phyloP scores from a whole-genome alignment of 495 filamentous ascomycete species.

The Poronia punctata region DNA sequence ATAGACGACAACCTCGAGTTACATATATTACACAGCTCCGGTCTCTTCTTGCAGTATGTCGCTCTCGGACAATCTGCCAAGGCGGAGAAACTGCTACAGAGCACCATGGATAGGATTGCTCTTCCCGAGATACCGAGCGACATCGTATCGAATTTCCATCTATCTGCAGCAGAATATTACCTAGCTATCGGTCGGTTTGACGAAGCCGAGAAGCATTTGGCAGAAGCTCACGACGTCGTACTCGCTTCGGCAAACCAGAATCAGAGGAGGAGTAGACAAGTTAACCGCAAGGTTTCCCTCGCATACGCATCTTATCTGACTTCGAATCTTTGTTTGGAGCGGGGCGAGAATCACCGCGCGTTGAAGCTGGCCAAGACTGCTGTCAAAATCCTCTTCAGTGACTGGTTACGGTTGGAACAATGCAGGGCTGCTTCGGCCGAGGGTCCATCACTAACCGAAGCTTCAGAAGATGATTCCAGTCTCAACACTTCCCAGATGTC shows the following conservation, averaged over 20 bases:
- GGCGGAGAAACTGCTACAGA: conserved; percentile 57
- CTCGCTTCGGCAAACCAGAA: conserved; percentile 8
- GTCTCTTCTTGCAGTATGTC: conserved; percentile 64
- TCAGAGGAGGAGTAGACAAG: conserved; percentile 13
- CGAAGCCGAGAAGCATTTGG: conserved; percentile 42
- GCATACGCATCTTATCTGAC: conserved; percentile 50
- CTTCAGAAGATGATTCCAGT: conserved; percentile 23
- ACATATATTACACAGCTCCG: conserved; percentile 50
- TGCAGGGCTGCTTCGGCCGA: conserved; percentile 23
- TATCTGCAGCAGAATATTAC: conserved; percentile 69
- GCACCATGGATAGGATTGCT: conserved; percentile 40
- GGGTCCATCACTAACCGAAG: conserved; percentile 29
- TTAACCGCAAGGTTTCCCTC: conserved; percentile 34
- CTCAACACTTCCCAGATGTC: conserved; percentile 20
- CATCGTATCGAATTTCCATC: conserved; percentile 48
- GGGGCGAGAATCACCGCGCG: conserved; percentile 57
- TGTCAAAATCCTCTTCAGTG: conserved; percentile 57
- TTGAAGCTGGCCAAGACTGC: conserved; percentile 59
- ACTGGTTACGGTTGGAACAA: conserved; percentile 62
- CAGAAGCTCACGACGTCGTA: conserved; percentile 28
- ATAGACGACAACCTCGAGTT: conserved; percentile 44
- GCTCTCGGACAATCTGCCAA: conserved; percentile 70
- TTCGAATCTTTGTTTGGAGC: conserved; percentile 57
- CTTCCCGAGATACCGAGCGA: conserved; percentile 19
- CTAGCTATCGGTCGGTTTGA: conserved; percentile 59